phyloP scores from a whole-genome alignment of 1,284 basidiomycete genomes.

The Fomitopsis betulina region DNA sequence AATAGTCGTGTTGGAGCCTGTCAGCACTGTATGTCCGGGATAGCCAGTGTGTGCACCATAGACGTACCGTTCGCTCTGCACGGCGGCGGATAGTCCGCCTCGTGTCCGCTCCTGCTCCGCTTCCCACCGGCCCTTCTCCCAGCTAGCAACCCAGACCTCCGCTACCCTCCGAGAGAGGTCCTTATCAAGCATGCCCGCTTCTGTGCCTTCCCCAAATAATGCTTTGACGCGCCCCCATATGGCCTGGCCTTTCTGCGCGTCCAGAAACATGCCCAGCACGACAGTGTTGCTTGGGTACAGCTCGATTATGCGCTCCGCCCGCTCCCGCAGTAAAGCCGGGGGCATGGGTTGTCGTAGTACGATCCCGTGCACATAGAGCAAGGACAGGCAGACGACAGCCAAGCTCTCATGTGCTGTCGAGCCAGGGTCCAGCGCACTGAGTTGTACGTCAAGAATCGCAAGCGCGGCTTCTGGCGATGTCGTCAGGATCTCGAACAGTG shows the following conservation, averaged over 20 bases:
- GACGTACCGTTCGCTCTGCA: conserved; percentile 61
- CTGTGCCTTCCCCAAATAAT: conserved; percentile 42
- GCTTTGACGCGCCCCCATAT: conserved; percentile 66
- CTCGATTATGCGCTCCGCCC: conserved; percentile 51
- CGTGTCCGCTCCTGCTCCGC: conserved; percentile 67
- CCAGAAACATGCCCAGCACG: conserved; percentile 72
- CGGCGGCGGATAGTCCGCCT: conserved; percentile 52
- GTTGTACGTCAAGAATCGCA: conserved; percentile 43
- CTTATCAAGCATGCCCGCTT: conserved; percentile 37
- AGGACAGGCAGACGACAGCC: conserved; percentile 48
- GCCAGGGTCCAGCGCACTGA: conserved; percentile 22
- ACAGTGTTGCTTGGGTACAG: conserved; percentile 70
- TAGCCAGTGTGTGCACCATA: not conserved
- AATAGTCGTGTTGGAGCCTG: not conserved
- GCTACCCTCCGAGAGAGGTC: conserved; percentile 52
- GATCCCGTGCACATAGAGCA: conserved; percentile 60
- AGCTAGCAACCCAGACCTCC: conserved; percentile 75
- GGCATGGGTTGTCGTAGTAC: conserved; percentile 54
- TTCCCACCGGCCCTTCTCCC: conserved; percentile 69
- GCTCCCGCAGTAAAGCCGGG: conserved; percentile 55
- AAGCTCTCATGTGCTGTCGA: conserved; percentile 52
- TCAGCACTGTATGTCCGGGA: not conserved
- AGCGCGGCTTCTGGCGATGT: conserved; percentile 39
- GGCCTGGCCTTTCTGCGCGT: conserved; percentile 71
- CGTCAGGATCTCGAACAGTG: conserved; percentile 60